These are phyloP conservation scores for Suillus placidus DNA, from an alignment of 768 basidiomycete species.

Conservation along the genomic window DNA sequence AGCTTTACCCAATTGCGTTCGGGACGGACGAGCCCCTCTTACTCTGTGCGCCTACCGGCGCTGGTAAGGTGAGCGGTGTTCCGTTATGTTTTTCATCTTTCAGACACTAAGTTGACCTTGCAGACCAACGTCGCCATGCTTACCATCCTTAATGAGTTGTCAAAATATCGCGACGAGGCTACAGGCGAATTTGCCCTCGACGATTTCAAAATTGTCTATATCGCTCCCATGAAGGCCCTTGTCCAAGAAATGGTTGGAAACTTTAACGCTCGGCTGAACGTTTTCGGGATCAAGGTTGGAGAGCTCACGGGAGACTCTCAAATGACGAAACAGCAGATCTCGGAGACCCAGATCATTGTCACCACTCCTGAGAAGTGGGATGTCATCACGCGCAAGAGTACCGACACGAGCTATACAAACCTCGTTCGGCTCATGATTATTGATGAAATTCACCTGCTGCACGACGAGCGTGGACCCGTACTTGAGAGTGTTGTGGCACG, in stretches of 20 bases:
- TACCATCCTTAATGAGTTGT: conserved; percentile 87
- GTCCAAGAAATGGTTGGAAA: conserved; percentile 99
- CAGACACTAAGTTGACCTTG: conserved; percentile 15
- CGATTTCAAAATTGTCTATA: conserved; percentile 94
- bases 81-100: neutral
- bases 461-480: conserved; percentile 98
- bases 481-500: conserved; percentile 89
- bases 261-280: conserved; percentile 74
- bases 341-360: conserved; percentile 97
- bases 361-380: conserved; percentile 99
- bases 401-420: conserved; percentile 96
- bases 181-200: conserved; percentile 83
- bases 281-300: conserved; percentile 81
- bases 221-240: conserved; percentile 99
- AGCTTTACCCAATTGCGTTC: conserved; percentile 90
- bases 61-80: conserved; percentile 80
- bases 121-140: conserved; percentile 99
- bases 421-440: conserved; percentile 96
- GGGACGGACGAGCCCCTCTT: conserved; percentile 93
- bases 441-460: conserved; percentile 96
- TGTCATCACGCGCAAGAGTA: conserved; percentile 97
- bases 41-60: conserved; percentile 97
- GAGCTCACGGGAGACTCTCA: conserved; percentile 97
- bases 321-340: conserved; percentile 96
- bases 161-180: conserved; percentile 82